phyloP scores from a whole-genome alignment of 176 grass and related monocot genomes.

The Dactylis glomerata region DNA sequence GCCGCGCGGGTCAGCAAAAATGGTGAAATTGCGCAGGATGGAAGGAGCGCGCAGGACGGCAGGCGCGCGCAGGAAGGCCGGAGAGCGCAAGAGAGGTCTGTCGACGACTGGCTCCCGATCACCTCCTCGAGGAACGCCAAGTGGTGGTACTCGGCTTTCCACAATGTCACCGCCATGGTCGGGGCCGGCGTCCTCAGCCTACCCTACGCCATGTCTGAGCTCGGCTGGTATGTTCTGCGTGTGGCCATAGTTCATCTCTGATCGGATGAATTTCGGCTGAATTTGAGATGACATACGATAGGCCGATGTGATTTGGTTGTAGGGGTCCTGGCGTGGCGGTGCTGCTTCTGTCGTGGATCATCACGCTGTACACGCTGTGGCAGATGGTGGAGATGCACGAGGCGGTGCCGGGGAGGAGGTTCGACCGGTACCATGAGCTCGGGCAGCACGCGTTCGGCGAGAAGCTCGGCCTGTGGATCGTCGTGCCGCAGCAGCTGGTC shows the following conservation, averaged over 20 bases:
- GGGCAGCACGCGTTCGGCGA: constrained; percentile 66
- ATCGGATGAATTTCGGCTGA: not conserved
- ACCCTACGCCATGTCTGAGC: constrained; percentile 76
- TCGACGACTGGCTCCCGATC: constrained; percentile 85
- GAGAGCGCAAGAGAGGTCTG: not conserved
- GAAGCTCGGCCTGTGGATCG: constrained; percentile 42
- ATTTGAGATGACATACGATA: no score
- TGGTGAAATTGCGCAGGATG: not conserved
- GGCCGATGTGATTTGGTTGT: not conserved
- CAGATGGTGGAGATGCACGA: constrained; percentile 96
- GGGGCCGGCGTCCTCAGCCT: constrained; percentile 89
- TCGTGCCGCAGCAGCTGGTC: constrained; percentile 54
- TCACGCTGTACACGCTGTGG: constrained; percentile 84
- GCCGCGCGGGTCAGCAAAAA: not conserved
- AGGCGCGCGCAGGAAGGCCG: not conserved
- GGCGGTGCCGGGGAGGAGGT: constrained; percentile 58
- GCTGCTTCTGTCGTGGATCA: constrained; percentile 62
- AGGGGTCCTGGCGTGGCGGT: not conserved
- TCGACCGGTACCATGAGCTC: constrained; percentile 77
- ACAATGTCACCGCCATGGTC: constrained; percentile 99
- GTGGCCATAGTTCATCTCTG: not conserved
- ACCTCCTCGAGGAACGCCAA: constrained; percentile 87
- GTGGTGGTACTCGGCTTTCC: constrained; percentile 96
- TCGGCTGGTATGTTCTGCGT: not conserved
- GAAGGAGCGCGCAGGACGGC: not conserved